A percentile compares a stretch with the other conserved stretches of the same genome.
Evolutionary conservation across 805 yeast species (phyloP).

Genomic region (Candida gorgasii): DNA sequence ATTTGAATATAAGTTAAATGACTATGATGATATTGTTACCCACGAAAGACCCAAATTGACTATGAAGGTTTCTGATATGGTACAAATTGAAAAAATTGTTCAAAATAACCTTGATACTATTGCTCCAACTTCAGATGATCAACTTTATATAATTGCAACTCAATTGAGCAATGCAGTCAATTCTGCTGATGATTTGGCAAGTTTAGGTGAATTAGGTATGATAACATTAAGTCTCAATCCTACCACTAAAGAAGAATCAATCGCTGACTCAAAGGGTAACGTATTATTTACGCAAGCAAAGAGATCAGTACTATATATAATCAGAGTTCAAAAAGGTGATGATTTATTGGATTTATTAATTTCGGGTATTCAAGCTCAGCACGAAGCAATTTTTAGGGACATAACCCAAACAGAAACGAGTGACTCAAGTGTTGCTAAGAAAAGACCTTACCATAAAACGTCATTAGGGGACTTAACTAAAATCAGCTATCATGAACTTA

Average conservation of each 20-base stretch:
- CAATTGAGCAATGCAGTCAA: constrained; percentile 40
- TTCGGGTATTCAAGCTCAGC: constrained; percentile 63
- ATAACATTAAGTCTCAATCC: constrained; percentile 61
- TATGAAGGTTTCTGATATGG: constrained; percentile 48
- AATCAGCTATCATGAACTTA: constrained; percentile 69
- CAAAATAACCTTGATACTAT: constrained; percentile 41
- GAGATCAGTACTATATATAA: constrained; percentile 75
- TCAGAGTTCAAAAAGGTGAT: constrained; percentile 75
- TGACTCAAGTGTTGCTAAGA: constrained; percentile 31
- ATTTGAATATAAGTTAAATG: constrained; percentile 56
- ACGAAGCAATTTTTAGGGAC: constrained; percentile 64
- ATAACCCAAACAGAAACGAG: constrained; percentile 50
- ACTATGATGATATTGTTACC: constrained; percentile 65
- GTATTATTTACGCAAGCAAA: constrained; percentile 74
- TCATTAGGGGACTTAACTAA: constrained; percentile 52
- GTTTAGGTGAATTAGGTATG: constrained; percentile 52
- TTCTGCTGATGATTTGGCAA: constrained; percentile 42
- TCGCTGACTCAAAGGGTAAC: constrained; percentile 57
- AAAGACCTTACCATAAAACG: constrained; percentile 45
- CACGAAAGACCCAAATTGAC: constrained; percentile 48
- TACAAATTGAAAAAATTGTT: constrained; percentile 46
- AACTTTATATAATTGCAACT: constrained; percentile 45
- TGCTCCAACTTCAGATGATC: constrained; percentile 56
- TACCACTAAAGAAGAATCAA: constrained; percentile 44
- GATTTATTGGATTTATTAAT: constrained; percentile 69